phyloP scores from a whole-genome alignment of 208 protist species.

The Acanthamoeba lenticulata region DNA sequence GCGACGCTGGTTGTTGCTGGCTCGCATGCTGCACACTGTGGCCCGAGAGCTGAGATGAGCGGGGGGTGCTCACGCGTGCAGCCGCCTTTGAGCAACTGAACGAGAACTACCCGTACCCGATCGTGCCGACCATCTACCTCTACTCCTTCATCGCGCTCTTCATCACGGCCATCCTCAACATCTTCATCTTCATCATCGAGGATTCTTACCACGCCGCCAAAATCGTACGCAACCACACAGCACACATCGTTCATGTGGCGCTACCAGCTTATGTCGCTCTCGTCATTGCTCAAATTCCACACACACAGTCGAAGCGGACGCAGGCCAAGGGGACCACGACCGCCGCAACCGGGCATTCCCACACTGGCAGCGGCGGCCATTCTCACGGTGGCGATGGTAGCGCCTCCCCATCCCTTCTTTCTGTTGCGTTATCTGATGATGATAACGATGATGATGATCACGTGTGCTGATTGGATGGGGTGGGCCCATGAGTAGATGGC shows the following conservation, averaged over 20 bases:
- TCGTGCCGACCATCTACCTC: constrained; percentile 63
- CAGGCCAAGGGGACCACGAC: neutral
- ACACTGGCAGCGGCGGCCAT: neutral
- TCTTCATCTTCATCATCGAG: constrained; percentile 77
- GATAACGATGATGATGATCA: too few relatives aligned
- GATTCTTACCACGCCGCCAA: constrained; percentile 68
- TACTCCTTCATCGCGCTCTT: constrained; percentile 71
- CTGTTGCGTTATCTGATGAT: too few relatives aligned
- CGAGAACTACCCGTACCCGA: constrained; percentile 63
- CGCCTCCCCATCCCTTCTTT: too few relatives aligned
- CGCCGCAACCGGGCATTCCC: neutral
- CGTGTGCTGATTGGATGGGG: too few relatives aligned
- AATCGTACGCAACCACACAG: constrained; percentile 43
- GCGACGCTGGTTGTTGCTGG: neutral
- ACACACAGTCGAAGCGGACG: neutral
- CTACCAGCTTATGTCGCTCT: neutral
- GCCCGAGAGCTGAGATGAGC: too few relatives aligned
- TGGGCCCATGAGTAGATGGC: too few relatives aligned
- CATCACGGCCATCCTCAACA: constrained; percentile 72
- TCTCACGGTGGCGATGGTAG: neutral
- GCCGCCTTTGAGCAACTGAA: constrained; percentile 57
- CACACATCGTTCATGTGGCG: too few relatives aligned
- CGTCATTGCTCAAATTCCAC: too few relatives aligned
- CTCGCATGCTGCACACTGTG: too few relatives aligned
- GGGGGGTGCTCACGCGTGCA: neutral